Conservation (phyloP, 2,329 filamentous ascomycete genomes). For the Talaromyces sp. region DNA sequence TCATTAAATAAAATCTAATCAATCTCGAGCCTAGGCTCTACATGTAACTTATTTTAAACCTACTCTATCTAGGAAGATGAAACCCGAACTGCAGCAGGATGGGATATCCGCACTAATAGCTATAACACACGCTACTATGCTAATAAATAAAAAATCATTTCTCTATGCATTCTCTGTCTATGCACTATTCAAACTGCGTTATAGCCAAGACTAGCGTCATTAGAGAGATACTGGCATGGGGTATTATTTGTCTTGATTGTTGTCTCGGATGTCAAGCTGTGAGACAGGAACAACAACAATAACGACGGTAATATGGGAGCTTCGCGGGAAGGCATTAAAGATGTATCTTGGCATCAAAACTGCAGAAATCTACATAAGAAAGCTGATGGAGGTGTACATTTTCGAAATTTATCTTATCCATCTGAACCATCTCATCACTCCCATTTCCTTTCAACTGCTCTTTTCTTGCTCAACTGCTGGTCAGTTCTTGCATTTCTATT, state of each 20-base stretch:
- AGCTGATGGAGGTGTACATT: background rate
- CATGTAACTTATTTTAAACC: background rate
- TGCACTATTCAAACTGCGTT: background rate
- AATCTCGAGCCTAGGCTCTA: background rate
- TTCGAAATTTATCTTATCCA: background rate
- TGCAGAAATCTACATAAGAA: background rate
- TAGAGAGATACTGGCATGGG: background rate
- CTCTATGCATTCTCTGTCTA: no score
- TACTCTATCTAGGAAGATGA: background rate
- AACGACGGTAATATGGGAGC: background rate
- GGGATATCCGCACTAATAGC: background rate
- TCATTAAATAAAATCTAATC: background rate
- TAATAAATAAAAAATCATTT: background rate
- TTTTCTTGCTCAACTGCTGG: constrained; percentile 2
- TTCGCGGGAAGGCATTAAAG: background rate
- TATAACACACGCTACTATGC: background rate
- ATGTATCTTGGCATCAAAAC: background rate
- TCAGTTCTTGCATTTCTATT: background rate
- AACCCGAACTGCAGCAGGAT: background rate
- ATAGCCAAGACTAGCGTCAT: background rate
- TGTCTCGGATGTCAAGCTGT: background rate
- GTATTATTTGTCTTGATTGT: background rate
- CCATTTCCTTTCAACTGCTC: background rate
- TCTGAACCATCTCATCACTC: background rate
- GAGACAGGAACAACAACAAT: background rate